Evolutionary conservation across 1,284 basidiomycete genomes (phyloP).

Genomic region (Gomphus sp.): DNA sequence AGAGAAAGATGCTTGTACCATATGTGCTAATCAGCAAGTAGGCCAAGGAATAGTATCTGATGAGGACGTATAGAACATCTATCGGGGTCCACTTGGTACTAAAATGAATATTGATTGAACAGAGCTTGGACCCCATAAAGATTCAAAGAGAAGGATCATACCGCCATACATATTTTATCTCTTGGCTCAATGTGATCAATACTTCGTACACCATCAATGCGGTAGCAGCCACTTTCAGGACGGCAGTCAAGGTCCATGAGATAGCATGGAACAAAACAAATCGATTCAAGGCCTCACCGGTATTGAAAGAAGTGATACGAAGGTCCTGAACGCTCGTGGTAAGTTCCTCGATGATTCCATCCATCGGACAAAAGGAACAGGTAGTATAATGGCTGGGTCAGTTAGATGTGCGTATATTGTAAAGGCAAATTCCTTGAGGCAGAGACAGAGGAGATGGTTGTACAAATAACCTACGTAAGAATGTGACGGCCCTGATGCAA

Average conservation of each 20-base stretch:
- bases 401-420: too few species aligned
- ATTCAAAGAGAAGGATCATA: not conserved
- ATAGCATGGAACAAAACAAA: not conserved
- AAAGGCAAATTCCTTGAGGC: too few species aligned
- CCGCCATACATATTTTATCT: slow-evolving; percentile 2
- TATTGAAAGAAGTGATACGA: not conserved
- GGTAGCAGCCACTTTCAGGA: not conserved
- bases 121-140: not conserved
- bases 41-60: slow-evolving; percentile 6
- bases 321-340: not conserved
- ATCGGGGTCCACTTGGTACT: slow-evolving; percentile 1
- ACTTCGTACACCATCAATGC: slow-evolving; percentile 1
- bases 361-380: not conserved
- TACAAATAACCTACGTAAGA: too few species aligned
- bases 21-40: slow-evolving; percentile 4
- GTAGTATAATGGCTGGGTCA: too few species aligned
- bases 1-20: not conserved
- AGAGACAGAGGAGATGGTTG: too few species aligned
- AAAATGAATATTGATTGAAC: not conserved
- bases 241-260: not conserved
- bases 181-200: not conserved
- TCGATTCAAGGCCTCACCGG: not conserved
- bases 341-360: not conserved
- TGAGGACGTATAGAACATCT: not conserved
- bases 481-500: too few species aligned